Evolutionary conservation across 2,329 filamentous ascomycete species (phyloP).

Genomic region (Hypoxylon sp.): DNA sequence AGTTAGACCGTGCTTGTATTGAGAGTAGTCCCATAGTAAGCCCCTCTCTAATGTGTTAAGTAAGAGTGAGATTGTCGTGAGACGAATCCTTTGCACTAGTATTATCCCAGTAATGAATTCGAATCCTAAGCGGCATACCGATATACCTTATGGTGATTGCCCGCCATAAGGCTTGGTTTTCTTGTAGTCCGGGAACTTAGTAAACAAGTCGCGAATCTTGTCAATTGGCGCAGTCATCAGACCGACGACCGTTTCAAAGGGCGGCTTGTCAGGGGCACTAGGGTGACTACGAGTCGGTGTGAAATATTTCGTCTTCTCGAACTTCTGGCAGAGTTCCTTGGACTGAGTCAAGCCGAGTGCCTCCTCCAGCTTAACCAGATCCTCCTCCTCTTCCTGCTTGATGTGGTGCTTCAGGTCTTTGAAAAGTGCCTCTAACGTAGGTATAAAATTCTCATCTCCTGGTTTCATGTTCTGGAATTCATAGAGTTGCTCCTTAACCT

Average conservation of each 20-base stretch:
- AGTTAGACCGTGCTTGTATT: no score
- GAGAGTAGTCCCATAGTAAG: no score
- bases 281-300: slow-evolving; percentile 62
- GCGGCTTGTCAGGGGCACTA: slow-evolving; percentile 61
- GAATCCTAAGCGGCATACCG: background rate
- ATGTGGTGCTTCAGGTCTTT: slow-evolving; percentile 60
- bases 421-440: slow-evolving; percentile 60
- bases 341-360: slow-evolving; percentile 53
- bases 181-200: slow-evolving; percentile 62
- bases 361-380: slow-evolving; percentile 60
- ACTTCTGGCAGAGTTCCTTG: slow-evolving; percentile 57
- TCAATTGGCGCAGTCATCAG: slow-evolving; percentile 67
- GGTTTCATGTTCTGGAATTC: slow-evolving; percentile 61
- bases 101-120: background rate
- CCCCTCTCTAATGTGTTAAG: no score
- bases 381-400: slow-evolving; percentile 60
- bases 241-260: slow-evolving; percentile 65
- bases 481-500: slow-evolving; percentile 64
- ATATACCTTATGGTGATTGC: slow-evolving; percentile 13
- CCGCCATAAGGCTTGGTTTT: slow-evolving; percentile 21
- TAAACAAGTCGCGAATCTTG: slow-evolving; percentile 65
- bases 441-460: slow-evolving; percentile 57
- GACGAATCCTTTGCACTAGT: background rate
- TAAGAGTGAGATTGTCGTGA: no score
- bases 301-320: slow-evolving; percentile 63